Evolutionary conservation across 2,329 filamentous ascomycete genomes (phyloP).

Genomic region (Aspergillus sp.): DNA sequence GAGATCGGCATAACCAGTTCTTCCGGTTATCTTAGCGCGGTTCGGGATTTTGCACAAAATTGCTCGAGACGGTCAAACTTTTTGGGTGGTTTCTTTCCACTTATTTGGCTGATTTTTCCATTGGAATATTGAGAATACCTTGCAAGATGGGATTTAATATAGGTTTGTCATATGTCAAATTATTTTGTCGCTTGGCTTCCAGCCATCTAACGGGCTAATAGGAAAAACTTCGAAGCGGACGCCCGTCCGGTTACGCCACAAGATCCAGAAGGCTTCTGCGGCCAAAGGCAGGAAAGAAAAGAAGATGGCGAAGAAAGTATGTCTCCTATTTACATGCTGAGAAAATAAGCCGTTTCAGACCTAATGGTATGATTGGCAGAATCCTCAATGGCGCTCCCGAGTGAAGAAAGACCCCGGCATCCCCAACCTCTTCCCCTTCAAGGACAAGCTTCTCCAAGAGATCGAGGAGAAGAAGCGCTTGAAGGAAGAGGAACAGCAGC

Average conservation of each 20-base stretch:
- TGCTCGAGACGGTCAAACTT: conserved; percentile 13
- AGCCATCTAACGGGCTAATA: conserved; percentile 28
- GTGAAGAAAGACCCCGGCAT: conserved; percentile 98
- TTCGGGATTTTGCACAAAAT: conserved; percentile 19
- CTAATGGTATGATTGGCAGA: conserved; percentile 40
- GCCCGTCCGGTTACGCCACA: conserved; percentile 81
- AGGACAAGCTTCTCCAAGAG: conserved; percentile 87
- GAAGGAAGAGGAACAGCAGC: conserved; percentile 71
- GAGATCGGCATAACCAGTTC: conserved; percentile 25
- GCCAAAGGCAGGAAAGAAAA: conserved; percentile 85
- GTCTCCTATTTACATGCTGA: background rate
- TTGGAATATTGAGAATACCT: too few relatives aligned
- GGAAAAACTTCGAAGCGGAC: conserved; percentile 93
- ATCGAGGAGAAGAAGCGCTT: conserved; percentile 78
- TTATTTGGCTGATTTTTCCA: too few relatives aligned
- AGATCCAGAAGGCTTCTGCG: conserved; percentile 85
- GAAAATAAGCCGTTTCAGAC: background rate
- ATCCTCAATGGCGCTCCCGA: conserved; percentile 91
- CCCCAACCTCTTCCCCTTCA: conserved; percentile 94
- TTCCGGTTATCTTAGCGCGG: conserved; percentile 32
- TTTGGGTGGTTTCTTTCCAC: conserved; percentile 9
- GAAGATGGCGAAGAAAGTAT: conserved; percentile 76
- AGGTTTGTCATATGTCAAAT: conserved; percentile 19
- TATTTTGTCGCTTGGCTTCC: background rate
- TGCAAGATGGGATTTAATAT: conserved; percentile 33